Evolutionary conservation across 2,329 filamentous ascomycete species (phyloP), one percentile per base, ranked within the genome.

Genomic region (Ophiostoma piceae): DNA sequence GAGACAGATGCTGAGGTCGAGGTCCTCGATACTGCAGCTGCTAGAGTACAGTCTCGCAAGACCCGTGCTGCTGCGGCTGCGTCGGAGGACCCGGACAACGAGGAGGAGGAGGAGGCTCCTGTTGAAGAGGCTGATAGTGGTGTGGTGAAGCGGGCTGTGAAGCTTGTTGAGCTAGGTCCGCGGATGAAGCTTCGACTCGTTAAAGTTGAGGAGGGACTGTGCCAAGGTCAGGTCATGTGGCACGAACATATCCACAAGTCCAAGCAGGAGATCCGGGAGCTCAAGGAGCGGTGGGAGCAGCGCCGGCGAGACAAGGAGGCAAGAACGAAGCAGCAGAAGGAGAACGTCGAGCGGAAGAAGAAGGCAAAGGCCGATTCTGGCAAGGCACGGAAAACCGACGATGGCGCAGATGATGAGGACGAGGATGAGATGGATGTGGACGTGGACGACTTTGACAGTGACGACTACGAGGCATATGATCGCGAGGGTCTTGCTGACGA

Each of bases 1-100:
- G 95, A 98, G 73, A 97, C 94, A 0, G 95, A 99, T 76, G 94
- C 92, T 62, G 95, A 99, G 79, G 92, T 99, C 12, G 95, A 99
- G 77, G 88, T 99, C 29, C 86, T 83, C 22, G 88, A 88, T 81
- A 85, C 82, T 71, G 81, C 88, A 69, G 82, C 88, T 1, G 84
- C 87, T 74, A 90, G 86, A 75, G 86, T 92, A 0, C 79, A 88
- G 32, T 81, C 80, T 1, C 78, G 78, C 51, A 83, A 82, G 72
- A 81, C 84, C 79, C 82, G 86, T 79, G 79, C 80, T 67, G 82
- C 77, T 26, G 79, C 78, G 0, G 79, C 79, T 62, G 14, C 26
- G 0, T 75, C 78, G 39, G 76, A 77, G 14, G 78, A 77, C 5
- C 80, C 81, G 8, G 80, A 82, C 73, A 79, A 84, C 72, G 81